Evolutionary conservation across 768 basidiomycete genomes (phyloP).

Genomic region (Suillus clintonianus): DNA sequence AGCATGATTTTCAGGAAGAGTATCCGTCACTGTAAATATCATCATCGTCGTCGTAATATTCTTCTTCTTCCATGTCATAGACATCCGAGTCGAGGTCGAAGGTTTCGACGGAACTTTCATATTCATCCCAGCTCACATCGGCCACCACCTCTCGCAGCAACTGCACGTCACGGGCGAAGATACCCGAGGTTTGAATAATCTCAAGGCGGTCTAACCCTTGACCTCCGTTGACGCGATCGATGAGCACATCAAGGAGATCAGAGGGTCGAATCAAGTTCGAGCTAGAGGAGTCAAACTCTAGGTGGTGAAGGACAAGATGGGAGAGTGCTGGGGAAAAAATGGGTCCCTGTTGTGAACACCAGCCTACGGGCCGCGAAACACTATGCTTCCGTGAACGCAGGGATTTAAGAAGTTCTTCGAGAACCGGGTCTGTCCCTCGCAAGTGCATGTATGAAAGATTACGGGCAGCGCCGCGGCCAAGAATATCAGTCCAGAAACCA

Average conservation of each 20-base stretch:
- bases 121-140: constrained; percentile 1
- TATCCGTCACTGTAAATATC: background rate
- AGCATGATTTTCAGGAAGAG: background rate
- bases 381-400: background rate
- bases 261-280: background rate
- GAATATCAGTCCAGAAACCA: background rate
- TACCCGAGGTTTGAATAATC: background rate
- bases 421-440: background rate
- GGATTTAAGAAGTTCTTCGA: background rate
- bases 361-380: background rate
- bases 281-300: background rate
- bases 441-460: background rate
- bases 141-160: constrained; percentile 5
- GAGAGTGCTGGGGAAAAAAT: background rate
- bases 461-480: background rate
- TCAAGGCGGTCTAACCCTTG: background rate
- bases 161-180: background rate
- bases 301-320: background rate
- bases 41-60: background rate
- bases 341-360: background rate
- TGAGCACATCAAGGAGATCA: constrained; percentile 1
- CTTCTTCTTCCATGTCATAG: no score
- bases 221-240: constrained; percentile 3
- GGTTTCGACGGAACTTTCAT: background rate
- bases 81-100: no score